These are phyloP conservation scores for Hypoxylon intermedium DNA, from an alignment of 495 filamentous ascomycete species.

Conservation along the genomic window DNA sequence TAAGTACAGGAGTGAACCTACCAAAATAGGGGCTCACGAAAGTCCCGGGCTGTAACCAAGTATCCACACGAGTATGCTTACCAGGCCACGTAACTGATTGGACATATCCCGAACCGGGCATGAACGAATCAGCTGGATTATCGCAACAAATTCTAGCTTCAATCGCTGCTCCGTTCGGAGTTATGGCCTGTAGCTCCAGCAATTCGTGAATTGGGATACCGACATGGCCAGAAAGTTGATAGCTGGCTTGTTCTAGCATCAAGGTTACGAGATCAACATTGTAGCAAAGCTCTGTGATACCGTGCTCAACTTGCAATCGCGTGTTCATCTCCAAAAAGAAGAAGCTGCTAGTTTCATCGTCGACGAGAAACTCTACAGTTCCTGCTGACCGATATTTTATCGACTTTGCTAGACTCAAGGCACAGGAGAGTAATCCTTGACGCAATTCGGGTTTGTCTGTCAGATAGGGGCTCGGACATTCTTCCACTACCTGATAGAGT, in stretches of 20 bases:
- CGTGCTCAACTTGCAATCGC: conserved; percentile 71
- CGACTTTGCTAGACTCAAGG: conserved; percentile 57
- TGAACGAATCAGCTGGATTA: conserved; percentile 62
- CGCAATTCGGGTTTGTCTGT: conserved; percentile 53
- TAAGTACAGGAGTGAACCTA: conserved; percentile 23
- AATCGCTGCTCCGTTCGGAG: conserved; percentile 49
- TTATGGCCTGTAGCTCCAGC: conserved; percentile 1
- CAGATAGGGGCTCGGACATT: conserved; percentile 51
- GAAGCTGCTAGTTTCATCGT: conserved; percentile 63
- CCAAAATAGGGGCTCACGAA: conserved; percentile 63
- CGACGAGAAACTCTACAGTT: conserved; percentile 70
- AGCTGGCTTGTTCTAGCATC: conserved; percentile 43
- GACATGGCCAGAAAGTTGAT: conserved; percentile 12
- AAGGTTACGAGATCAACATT: conserved; percentile 65
- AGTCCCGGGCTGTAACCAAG: conserved; percentile 65
- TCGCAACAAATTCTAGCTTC: conserved; percentile 70
- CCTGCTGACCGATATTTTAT: conserved; percentile 67
- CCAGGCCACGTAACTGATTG: conserved; percentile 62
- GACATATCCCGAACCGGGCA: conserved; percentile 63
- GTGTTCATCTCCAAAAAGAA: conserved; percentile 78
- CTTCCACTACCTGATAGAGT: conserved; percentile 42
- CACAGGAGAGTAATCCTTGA: conserved; percentile 57
- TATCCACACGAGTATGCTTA: conserved; percentile 60
- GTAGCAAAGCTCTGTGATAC: conserved; percentile 67
- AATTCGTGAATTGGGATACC: conserved; percentile 32